phyloP scores from a whole-genome alignment of 1,284 basidiomycete species.

The Apiotrichum gracile region DNA sequence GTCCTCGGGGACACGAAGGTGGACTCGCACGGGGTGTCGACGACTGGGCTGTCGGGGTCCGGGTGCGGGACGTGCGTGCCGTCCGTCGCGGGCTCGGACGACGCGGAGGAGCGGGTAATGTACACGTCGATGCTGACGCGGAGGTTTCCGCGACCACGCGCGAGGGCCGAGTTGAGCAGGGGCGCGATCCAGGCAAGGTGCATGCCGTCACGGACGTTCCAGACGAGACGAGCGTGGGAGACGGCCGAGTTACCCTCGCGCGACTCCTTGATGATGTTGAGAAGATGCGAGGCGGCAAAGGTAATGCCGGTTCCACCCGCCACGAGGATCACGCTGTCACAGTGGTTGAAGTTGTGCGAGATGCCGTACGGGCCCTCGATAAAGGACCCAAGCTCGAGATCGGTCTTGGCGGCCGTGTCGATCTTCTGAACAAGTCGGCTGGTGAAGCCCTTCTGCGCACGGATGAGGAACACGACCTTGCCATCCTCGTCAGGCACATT shows the following conservation, averaged over 20 bases:
- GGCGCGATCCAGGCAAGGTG: constrained; percentile 21
- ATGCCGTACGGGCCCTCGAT: constrained; percentile 44
- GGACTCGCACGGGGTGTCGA: constrained; percentile 1
- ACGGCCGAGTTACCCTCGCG: constrained; percentile 24
- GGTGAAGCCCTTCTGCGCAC: constrained; percentile 30
- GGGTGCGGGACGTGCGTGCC: not conserved
- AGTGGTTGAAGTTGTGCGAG: constrained; percentile 16
- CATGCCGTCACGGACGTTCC: constrained; percentile 24
- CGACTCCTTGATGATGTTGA: constrained; percentile 25
- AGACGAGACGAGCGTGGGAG: constrained; percentile 28
- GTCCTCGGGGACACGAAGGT: not conserved
- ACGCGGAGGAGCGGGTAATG: constrained; percentile 11
- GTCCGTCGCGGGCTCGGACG: constrained; percentile 9
- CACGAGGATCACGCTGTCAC: constrained; percentile 35
- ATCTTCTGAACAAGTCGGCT: constrained; percentile 22
- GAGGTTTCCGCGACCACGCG: constrained; percentile 1
- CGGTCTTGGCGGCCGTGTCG: constrained; percentile 10
- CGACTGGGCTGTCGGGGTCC: not conserved
- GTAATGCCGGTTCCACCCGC: constrained; percentile 43
- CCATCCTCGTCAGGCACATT: constrained; percentile 19
- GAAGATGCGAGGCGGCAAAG: constrained; percentile 30
- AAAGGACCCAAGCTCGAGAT: constrained; percentile 20
- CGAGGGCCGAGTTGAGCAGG: constrained; percentile 13
- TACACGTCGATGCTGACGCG: constrained; percentile 18
- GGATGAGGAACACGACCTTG: constrained; percentile 12